Base-by-base conservation (phyloP, 2,329 filamentous ascomycete species). In the Colletotrichum chrysophilum region DNA sequence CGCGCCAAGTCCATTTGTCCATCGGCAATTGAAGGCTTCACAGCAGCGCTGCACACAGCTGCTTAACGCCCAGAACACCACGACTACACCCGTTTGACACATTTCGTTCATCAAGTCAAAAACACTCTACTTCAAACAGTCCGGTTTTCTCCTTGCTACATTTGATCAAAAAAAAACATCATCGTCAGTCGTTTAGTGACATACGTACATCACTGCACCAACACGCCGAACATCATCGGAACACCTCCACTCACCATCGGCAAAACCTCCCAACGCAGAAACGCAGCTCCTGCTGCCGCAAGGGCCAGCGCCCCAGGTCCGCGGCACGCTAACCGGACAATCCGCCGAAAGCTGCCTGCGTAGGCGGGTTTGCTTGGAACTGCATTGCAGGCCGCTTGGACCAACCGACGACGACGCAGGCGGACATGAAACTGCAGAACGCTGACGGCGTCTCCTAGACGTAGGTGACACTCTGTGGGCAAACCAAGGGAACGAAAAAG, bases 221-320 rank as follows among this genome's bases (percentile, higher is more conserved):
- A 14, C 18, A 34, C 58, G n/a, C 16, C 58, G 28, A 36, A 62
- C 58, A 62, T 36, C 58, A 16, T 61, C 58, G 58, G 58, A 61
- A n/a, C 58, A 61, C 58, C 58, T 34, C 58, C 58, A 61, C 58
- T 32, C 18, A 61, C 58, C 58, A 61, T 61, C 58, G 58, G 58
- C 58, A 61, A 34, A 61, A 34, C 58, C 58, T 61, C 28, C 58
- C 58, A 62, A 36, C 58, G 28, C 30, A 62, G 58, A 21, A 62
- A 58, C 13, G 26, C 55, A 61, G 10, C 18, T 21, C 26, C 4
- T 32, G 13, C 28, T 2, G 30, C 16, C 26, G 18, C 58, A 12
- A 61, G 30, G 14, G 24, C 16, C 24, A 30, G 16, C 24, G 14
- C 24, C 26, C 24, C 56, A 26, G 21, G 56, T n/a, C 56, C 56